A percentile compares a stretch with the other conserved stretches of the same genome.
phyloP scores from a whole-genome alignment of 2,329 filamentous ascomycete genomes.

The Xylaria sp. region DNA sequence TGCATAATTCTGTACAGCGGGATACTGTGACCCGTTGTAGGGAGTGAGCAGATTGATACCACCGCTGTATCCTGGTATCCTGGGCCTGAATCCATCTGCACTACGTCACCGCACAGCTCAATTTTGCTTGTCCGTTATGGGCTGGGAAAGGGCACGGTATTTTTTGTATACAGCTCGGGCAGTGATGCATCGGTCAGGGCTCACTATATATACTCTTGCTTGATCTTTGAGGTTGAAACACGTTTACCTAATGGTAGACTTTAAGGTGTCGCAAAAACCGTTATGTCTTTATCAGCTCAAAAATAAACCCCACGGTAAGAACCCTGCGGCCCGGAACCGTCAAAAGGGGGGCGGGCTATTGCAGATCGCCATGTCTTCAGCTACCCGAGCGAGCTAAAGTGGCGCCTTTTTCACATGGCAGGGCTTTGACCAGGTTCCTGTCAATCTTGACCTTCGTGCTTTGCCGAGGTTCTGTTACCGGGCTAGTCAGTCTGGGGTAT shows the following conservation, averaged over 20 bases:
- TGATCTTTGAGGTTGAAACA: neutral
- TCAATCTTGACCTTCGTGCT: neutral
- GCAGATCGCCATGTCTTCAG: constrained; percentile 23
- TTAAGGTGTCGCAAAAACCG: constrained; percentile 5
- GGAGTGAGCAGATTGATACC: neutral
- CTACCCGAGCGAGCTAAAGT: neutral
- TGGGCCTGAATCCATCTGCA: neutral
- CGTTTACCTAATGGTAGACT: neutral
- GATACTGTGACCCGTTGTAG: neutral
- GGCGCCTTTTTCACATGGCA: neutral
- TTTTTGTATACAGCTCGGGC: neutral
- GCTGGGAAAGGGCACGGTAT: neutral
- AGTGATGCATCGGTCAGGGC: neutral
- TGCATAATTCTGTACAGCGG: constrained; percentile 2
- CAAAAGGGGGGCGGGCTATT: neutral
- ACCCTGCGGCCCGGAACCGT: neutral
- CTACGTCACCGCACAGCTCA: constrained; percentile 21
- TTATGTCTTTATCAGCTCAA: constrained; percentile 4
- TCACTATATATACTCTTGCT: neutral
- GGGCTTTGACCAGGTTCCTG: neutral
- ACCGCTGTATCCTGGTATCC: neutral
- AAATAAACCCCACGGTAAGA: constrained; percentile 1
- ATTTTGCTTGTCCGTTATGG: neutral
- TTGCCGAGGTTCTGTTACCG: neutral
- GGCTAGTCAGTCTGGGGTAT: neutral